A percentile compares a stretch with the other conserved stretches of the same genome.
These are phyloP conservation scores for Calonectria hongkongensis DNA, from an alignment of 2,329 filamentous ascomycete species.

Conservation along the genomic window DNA sequence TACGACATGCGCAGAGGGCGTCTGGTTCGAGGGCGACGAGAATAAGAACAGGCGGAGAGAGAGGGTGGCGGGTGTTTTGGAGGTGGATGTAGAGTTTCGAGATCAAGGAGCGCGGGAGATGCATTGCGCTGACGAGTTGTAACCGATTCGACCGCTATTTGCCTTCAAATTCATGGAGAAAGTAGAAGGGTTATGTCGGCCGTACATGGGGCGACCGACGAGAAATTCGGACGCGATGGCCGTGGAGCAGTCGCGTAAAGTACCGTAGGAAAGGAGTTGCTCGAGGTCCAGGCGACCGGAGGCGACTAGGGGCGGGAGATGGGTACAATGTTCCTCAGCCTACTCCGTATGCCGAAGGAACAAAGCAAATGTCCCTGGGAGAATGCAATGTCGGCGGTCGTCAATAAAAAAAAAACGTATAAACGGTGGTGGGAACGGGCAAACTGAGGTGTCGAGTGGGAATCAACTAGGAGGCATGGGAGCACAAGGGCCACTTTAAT, in stretches of 20 bases:
- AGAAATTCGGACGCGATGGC: slow-evolving; percentile 43
- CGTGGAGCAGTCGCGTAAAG: slow-evolving; percentile 48
- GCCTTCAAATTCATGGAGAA: slow-evolving; percentile 54
- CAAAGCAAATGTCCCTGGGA: slow-evolving; percentile 23
- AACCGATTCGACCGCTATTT: slow-evolving; percentile 45
- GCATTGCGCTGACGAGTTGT: slow-evolving; percentile 76
- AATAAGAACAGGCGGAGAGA: slow-evolving; percentile 92
- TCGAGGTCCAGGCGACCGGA: background rate
- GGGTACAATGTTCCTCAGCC: slow-evolving; percentile 1
- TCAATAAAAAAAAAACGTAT: slow-evolving; percentile 20
- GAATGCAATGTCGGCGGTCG: slow-evolving; percentile 38
- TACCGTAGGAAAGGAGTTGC: slow-evolving; percentile 13
- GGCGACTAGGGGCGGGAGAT: background rate
- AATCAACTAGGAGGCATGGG: slow-evolving; percentile 26
- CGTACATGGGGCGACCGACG: slow-evolving; percentile 35
- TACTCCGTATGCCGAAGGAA: slow-evolving; percentile 26
- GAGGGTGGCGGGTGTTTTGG: slow-evolving; percentile 88
- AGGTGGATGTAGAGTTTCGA: slow-evolving; percentile 95
- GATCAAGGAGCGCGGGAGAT: slow-evolving; percentile 92
- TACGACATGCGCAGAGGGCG: slow-evolving; percentile 95
- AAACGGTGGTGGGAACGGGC: slow-evolving; percentile 14
- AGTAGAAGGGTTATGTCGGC: slow-evolving; percentile 36
- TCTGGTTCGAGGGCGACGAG: slow-evolving; percentile 96
- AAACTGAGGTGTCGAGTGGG: slow-evolving; percentile 24
- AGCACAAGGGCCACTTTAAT: slow-evolving; percentile 49